Conservation (phyloP, 441 rosid species). For the Dalechampia spathulata region DNA sequence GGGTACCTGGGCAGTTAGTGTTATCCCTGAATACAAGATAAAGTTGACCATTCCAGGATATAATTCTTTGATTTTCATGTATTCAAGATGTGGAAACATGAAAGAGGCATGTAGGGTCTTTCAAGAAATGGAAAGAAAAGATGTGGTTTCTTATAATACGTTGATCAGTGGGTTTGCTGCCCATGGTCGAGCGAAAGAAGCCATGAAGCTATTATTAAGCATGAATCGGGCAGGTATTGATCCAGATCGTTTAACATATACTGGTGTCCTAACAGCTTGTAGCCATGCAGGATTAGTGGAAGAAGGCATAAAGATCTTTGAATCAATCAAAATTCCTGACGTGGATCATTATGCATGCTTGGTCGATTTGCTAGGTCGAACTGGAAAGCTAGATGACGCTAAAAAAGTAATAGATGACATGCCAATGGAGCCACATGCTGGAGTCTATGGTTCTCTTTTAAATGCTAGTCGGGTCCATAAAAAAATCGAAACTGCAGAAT, state of each 20-base stretch:
- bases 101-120: slow-evolving; percentile 37
- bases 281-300: slow-evolving; percentile 52
- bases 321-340: slow-evolving; percentile 38
- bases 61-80: slow-evolving; percentile 56
- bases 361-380: slow-evolving; percentile 45
- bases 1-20: slow-evolving; percentile 46
- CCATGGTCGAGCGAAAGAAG: slow-evolving; percentile 46
- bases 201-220: slow-evolving; percentile 30
- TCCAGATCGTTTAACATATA: slow-evolving; percentile 48
- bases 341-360: slow-evolving; percentile 55
- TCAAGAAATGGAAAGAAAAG: slow-evolving; percentile 34
- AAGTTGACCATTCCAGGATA: slow-evolving; percentile 36
- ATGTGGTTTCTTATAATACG: slow-evolving; percentile 63
- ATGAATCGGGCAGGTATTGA: slow-evolving; percentile 34
- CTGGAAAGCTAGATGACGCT: slow-evolving; percentile 47
- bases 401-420: slow-evolving; percentile 36
- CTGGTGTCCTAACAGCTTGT: slow-evolving; percentile 52
- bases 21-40: slow-evolving; percentile 29
- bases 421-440: slow-evolving; percentile 53
- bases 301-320: slow-evolving; percentile 40
- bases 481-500: slow-evolving; percentile 33
- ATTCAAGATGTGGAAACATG: slow-evolving; percentile 51
- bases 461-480: slow-evolving; percentile 47
- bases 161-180: slow-evolving; percentile 60
- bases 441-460: slow-evolving; percentile 62